Conservation (phyloP, 2,329 filamentous ascomycete genomes). For the Ophiobolus disseminans region DNA sequence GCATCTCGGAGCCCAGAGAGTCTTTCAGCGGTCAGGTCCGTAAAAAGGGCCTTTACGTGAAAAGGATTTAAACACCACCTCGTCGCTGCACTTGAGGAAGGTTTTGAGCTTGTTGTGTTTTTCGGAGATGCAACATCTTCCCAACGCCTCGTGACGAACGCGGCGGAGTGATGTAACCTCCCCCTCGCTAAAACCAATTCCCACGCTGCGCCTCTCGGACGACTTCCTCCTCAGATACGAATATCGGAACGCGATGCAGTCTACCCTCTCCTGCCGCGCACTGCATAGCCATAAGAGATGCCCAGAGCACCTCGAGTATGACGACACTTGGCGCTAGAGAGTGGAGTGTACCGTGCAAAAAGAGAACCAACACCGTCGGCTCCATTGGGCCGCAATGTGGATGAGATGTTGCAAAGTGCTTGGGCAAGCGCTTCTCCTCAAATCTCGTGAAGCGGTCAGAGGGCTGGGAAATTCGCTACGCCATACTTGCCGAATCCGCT, state of each 20-base stretch:
- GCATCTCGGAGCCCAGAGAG: slow-evolving; percentile 32
- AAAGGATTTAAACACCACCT: slow-evolving; percentile 36
- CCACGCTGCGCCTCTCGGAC: slow-evolving; percentile 20
- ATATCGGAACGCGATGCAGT: slow-evolving; percentile 9
- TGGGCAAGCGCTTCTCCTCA: slow-evolving; percentile 10
- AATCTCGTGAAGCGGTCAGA: slow-evolving; percentile 15
- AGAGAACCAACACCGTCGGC: slow-evolving; percentile 15
- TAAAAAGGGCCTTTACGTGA: slow-evolving; percentile 45
- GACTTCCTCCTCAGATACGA: slow-evolving; percentile 13
- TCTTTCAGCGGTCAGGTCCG: slow-evolving; percentile 31
- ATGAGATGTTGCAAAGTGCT: not conserved
- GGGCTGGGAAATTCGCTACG: slow-evolving; percentile 5
- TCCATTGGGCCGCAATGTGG: slow-evolving; percentile 8
- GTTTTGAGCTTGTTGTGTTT: slow-evolving; percentile 2
- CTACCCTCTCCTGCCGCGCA: slow-evolving; percentile 8
- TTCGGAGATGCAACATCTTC: slow-evolving; percentile 10
- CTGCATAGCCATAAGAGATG: slow-evolving; percentile 12
- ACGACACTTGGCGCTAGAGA: slow-evolving; percentile 17
- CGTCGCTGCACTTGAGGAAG: slow-evolving; percentile 19
- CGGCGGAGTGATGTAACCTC: slow-evolving; percentile 21
- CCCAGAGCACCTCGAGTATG: slow-evolving; percentile 14
- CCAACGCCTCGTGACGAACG: slow-evolving; percentile 19
- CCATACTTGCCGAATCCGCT: slow-evolving; percentile 25
- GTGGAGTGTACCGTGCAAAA: slow-evolving; percentile 16
- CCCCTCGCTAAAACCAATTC: slow-evolving; percentile 21